Percentiles rank a stretch among this genome's conserved stretches.
phyloP scores from a whole-genome alignment of 176 grass and related monocot genomes.

The Musa itinerans region DNA sequence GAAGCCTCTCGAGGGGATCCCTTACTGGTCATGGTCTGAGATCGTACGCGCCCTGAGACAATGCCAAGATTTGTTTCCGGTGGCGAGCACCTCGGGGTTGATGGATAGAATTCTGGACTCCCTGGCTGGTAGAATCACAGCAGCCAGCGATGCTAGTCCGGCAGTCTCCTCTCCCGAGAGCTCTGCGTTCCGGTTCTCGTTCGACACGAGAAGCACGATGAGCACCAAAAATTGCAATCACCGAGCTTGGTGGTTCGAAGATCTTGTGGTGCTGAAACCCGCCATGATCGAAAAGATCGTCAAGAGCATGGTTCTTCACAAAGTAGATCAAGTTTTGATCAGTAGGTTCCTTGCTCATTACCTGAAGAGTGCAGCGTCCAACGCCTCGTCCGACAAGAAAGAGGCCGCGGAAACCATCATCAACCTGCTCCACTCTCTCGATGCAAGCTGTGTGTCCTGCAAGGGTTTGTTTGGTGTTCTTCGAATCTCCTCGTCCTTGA shows the following conservation, averaged over 20 bases:
- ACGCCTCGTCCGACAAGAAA: constrained; percentile 38
- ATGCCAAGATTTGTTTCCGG: constrained; percentile 51
- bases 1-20: constrained; percentile 51
- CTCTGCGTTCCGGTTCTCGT: constrained; percentile 71
- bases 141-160: constrained; percentile 47
- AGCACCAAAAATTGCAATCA: constrained; percentile 36
- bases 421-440: constrained; percentile 38
- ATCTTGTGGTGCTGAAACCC: constrained; percentile 42
- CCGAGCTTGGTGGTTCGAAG: constrained; percentile 92
- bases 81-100: constrained; percentile 31
- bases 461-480: constrained; percentile 81
- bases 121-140: constrained; percentile 44
- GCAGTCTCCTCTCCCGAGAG: constrained; percentile 84
- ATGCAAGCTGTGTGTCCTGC: constrained; percentile 56
- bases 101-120: constrained; percentile 42
- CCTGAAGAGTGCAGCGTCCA: constrained; percentile 46
- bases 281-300: constrained; percentile 45
- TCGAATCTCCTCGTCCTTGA: constrained; percentile 44
- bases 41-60: constrained; percentile 52
- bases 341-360: constrained; percentile 77
- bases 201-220: constrained; percentile 71
- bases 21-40: constrained; percentile 71
- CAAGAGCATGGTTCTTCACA: constrained; percentile 39
- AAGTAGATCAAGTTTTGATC: constrained; percentile 48
- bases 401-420: constrained; percentile 40